Evolutionary conservation across 2,329 filamentous ascomycete species (phyloP).

Genomic region (Fusarium sp.): DNA sequence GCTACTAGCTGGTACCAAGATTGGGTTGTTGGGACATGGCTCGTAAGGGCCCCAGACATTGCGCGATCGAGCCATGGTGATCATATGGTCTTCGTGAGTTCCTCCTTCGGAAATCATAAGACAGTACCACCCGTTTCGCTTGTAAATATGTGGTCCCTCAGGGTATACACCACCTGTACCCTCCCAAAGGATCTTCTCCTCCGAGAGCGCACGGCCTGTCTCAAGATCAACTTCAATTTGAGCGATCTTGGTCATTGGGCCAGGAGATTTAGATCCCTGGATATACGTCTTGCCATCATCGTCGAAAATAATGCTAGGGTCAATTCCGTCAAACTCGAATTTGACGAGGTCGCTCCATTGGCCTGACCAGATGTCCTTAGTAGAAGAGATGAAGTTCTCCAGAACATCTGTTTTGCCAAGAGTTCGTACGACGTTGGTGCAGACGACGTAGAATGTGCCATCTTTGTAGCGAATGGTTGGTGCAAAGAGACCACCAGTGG

Average conservation of each 20-base stretch:
- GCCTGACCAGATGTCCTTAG: constrained; percentile 16
- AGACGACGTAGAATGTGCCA: constrained; percentile 14
- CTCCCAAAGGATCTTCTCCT: constrained; percentile 16
- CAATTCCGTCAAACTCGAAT: constrained; percentile 15
- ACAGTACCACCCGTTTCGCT: constrained; percentile 22
- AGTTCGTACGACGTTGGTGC: constrained; percentile 6
- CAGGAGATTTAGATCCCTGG: constrained; percentile 16
- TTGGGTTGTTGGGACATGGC: constrained; percentile 4
- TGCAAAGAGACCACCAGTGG: constrained; percentile 4
- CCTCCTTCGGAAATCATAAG: constrained; percentile 16
- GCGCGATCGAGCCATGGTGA: constrained; percentile 14
- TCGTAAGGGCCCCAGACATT: constrained; percentile 19
- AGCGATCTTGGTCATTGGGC: background rate
- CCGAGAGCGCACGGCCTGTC: background rate
- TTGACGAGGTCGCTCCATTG: constrained; percentile 11
- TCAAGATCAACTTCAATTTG: constrained; percentile 14
- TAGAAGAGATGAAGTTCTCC: constrained; percentile 8
- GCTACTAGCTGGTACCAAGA: background rate
- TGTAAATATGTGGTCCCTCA: constrained; percentile 15
- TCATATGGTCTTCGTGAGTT: constrained; percentile 21
- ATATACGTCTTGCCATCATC: constrained; percentile 14
- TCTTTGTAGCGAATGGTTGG: constrained; percentile 13
- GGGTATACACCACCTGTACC: constrained; percentile 4
- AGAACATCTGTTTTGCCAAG: background rate
- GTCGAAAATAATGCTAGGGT: constrained; percentile 8